Evolutionary conservation across 495 filamentous ascomycete species (phyloP).

Genomic region (Annulohypoxylon stygium): DNA sequence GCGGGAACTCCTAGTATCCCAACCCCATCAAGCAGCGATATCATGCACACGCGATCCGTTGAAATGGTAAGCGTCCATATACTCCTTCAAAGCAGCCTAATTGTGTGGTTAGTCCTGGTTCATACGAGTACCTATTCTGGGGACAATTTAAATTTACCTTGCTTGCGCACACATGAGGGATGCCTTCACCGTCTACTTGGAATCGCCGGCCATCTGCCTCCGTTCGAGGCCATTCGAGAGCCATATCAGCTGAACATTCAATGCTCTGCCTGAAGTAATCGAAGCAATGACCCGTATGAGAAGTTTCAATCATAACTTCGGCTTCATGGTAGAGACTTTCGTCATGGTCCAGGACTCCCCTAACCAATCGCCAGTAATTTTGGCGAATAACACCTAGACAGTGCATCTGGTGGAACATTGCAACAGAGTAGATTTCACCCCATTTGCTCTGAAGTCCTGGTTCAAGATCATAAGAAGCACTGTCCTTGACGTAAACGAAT

Average conservation of each 20-base stretch:
- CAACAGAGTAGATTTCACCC: constrained; percentile 1
- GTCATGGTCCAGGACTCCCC: background rate
- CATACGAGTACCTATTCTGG: background rate
- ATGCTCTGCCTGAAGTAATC: constrained; percentile 7
- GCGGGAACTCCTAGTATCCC: background rate
- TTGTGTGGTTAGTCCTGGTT: background rate
- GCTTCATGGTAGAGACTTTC: background rate
- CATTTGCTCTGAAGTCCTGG: constrained; percentile 2
- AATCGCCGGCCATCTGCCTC: background rate
- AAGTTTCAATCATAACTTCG: background rate
- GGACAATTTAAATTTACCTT: background rate
- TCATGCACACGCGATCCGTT: constrained; percentile 5
- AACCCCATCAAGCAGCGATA: constrained; percentile 3
- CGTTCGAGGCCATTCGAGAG: background rate
- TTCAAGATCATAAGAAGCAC: background rate
- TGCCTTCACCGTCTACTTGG: background rate
- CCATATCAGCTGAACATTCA: constrained; percentile 3
- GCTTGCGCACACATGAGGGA: background rate
- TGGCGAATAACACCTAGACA: background rate
- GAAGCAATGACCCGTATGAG: constrained; percentile 2
- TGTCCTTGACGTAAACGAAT: background rate
- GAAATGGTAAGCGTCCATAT: background rate
- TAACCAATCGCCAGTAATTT: background rate
- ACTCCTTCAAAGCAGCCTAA: background rate
- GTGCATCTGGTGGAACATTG: constrained; percentile 7